Conservation (phyloP, 345 rosid species). For the Corchorus capsularis region DNA sequence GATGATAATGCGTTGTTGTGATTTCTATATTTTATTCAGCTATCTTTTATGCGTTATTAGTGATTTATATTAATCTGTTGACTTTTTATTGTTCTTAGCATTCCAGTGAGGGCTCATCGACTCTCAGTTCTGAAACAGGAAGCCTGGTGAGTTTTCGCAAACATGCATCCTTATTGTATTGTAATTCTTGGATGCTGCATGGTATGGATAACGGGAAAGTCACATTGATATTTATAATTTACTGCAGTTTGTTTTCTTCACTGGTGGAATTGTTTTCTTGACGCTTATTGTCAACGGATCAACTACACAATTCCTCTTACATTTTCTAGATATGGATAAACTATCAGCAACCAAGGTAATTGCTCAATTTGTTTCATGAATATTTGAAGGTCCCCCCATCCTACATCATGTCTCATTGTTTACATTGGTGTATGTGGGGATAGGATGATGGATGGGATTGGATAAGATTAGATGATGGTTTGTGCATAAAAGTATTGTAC, state of each 20-base stretch:
- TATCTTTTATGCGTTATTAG: neutral
- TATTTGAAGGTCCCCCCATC: neutral
- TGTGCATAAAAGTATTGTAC: too few species aligned
- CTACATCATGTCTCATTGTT: neutral
- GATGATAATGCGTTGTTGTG: neutral
- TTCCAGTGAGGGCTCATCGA: conserved; percentile 49
- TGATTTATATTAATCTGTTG: conserved; percentile 16
- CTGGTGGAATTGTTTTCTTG: conserved; percentile 94
- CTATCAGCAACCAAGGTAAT: conserved; percentile 78
- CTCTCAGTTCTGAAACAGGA: conserved; percentile 68
- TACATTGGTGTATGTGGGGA: too few species aligned
- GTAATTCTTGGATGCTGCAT: neutral
- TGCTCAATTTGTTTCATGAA: conserved; percentile 18
- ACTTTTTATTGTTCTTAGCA: conserved; percentile 43
- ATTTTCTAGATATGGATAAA: conserved; percentile 71
- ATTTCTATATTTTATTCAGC: neutral
- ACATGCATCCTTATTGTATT: conserved; percentile 13
- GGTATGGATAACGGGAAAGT: neutral
- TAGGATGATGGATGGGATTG: too few species aligned
- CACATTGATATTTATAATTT: conserved; percentile 1
- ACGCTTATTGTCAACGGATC: conserved; percentile 91
- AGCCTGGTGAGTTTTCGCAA: conserved; percentile 58
- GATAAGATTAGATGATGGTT: too few species aligned
- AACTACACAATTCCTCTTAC: conserved; percentile 80
- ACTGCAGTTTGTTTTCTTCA: conserved; percentile 87